A percentile compares a stretch with the other conserved stretches of the same genome.
Conservation (phyloP, 257 asterid genomes). For the Lycium barbarum region DNA sequence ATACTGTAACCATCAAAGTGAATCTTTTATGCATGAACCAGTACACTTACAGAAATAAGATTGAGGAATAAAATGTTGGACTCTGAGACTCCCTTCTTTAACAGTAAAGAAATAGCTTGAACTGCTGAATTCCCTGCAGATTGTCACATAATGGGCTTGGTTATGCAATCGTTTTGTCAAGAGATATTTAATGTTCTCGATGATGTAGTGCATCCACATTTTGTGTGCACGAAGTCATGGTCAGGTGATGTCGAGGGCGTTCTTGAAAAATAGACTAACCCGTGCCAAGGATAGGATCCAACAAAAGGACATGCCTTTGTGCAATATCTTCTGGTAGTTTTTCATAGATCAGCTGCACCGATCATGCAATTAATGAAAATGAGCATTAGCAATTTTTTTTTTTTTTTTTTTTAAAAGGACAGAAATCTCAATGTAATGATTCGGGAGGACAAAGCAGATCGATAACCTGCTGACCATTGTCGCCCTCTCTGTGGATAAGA, state of each 20-base stretch:
- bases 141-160: not conserved
- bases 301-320: constrained; percentile 29
- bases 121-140: constrained; percentile 92
- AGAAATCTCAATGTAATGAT: not conserved
- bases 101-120: constrained; percentile 82
- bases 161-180: not conserved
- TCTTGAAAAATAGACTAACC: constrained; percentile 53
- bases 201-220: not conserved
- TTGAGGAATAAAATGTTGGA: constrained; percentile 92
- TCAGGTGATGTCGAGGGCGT: not conserved
- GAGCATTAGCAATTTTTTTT: not conserved
- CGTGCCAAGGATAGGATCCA: constrained; percentile 49
- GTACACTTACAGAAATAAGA: constrained; percentile 81
- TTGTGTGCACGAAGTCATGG: not conserved
- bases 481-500: constrained; percentile 35
- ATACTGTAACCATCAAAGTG: no score
- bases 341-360: constrained; percentile 48
- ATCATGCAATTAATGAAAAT: not conserved
- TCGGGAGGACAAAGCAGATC: not conserved
- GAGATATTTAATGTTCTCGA: not conserved
- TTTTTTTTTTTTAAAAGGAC: not conserved
- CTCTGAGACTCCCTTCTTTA: constrained; percentile 97
- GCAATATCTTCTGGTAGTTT: constrained; percentile 31
- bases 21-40: not conserved
- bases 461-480: constrained; percentile 31